phyloP scores from a whole-genome alignment of 257 asterid genomes.

The Coffea eugenioides region DNA sequence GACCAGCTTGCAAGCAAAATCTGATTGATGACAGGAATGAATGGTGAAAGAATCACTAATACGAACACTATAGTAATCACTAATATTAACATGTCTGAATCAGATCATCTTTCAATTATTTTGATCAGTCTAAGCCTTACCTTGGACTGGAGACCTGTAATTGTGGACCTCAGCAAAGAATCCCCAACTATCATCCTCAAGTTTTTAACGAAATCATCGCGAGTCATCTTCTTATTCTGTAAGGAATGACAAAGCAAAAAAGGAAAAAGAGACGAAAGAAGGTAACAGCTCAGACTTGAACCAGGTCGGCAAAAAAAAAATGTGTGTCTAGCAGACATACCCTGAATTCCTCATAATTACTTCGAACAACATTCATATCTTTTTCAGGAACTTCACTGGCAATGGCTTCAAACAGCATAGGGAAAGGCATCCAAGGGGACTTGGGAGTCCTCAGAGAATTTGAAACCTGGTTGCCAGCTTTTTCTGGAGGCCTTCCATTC shows the following conservation, averaged over 20 bases:
- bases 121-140: constrained; percentile 22
- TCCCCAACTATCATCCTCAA: constrained; percentile 79
- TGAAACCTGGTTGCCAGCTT: constrained; percentile 16
- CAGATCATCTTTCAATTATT: background rate
- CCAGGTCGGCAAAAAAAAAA: background rate
- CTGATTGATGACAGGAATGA: background rate
- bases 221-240: constrained; percentile 60
- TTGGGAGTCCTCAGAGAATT: constrained; percentile 45
- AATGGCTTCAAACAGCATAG: constrained; percentile 70
- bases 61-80: too few species aligned
- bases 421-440: constrained; percentile 88
- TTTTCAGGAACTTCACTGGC: constrained; percentile 49
- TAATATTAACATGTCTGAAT: too few species aligned
- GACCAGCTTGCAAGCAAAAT: background rate
- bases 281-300: background rate
- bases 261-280: constrained; percentile 1
- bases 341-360: constrained; percentile 54
- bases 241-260: background rate
- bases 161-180: constrained; percentile 53
- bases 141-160: constrained; percentile 63
- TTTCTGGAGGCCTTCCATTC: constrained; percentile 25
- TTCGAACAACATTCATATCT: constrained; percentile 53
- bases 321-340: constrained; percentile 31
- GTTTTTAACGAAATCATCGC: constrained; percentile 63
- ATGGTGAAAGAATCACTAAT: background rate